Percentiles rank a stretch among this genome's conserved stretches.
Conservation (phyloP, 2,329 filamentous ascomycete species). For the Diplocarpon rosae region DNA sequence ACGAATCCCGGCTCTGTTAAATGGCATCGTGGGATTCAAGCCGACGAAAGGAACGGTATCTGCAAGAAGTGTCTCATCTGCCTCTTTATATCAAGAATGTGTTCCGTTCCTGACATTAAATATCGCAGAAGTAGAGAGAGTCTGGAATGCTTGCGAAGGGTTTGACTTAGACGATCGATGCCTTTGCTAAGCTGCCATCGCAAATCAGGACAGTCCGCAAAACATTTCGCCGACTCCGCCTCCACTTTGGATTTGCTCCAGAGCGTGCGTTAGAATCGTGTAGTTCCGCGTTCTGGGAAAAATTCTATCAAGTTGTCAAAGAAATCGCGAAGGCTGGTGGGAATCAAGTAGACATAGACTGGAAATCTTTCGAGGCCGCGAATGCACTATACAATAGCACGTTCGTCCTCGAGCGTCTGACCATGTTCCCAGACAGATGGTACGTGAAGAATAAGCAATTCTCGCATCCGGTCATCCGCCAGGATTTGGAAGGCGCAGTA, state of each 20-base stretch:
- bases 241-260: conserved; percentile 40
- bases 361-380: conserved; percentile 36
- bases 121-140: conserved; percentile 34
- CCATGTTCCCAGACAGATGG: conserved; percentile 30
- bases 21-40: conserved; percentile 37
- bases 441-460: conserved; percentile 35
- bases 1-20: conserved; percentile 38
- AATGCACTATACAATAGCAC: conserved; percentile 41
- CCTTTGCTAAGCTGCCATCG: conserved; percentile 37
- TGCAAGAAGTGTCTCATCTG: conserved; percentile 36
- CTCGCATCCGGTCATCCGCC: conserved; percentile 38
- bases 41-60: conserved; percentile 40
- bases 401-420: conserved; percentile 41
- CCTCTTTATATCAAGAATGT: conserved; percentile 43
- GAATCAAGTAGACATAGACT: conserved; percentile 27
- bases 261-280: conserved; percentile 33
- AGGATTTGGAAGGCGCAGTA: conserved; percentile 33
- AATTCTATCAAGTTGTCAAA: conserved; percentile 34
- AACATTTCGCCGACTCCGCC: conserved; percentile 27
- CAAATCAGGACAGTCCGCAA: conserved; percentile 4
- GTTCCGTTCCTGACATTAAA: conserved; percentile 37
- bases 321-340: conserved; percentile 30
- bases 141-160: conserved; percentile 37
- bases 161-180: conserved; percentile 38
- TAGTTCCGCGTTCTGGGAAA: conserved; percentile 29